phyloP scores from a whole-genome alignment of 1,284 basidiomycete species.

The Pseudozyma pruni region DNA sequence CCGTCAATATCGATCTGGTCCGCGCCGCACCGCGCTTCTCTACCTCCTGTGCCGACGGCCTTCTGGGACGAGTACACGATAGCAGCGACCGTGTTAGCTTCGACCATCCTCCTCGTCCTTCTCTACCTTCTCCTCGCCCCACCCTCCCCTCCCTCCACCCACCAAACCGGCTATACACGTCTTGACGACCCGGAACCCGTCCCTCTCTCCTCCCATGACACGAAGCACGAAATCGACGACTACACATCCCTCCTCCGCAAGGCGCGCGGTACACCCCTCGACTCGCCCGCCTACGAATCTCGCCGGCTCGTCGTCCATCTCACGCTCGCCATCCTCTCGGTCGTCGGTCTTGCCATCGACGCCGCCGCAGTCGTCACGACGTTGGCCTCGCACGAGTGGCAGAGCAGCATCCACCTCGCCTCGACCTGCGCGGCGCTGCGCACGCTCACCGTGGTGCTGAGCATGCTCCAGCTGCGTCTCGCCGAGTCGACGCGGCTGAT shows the following conservation, averaged over 20 bases:
- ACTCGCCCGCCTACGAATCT: slow-evolving; percentile 8
- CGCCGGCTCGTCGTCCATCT: slow-evolving; percentile 15
- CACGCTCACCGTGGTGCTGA: slow-evolving; percentile 17
- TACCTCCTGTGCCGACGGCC: slow-evolving; percentile 1
- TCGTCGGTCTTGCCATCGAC: slow-evolving; percentile 28
- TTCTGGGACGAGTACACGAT: slow-evolving; percentile 14
- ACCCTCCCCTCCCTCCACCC: background rate
- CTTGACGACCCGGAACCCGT: background rate
- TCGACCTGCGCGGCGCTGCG: slow-evolving; percentile 15
- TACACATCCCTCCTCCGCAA: slow-evolving; percentile 17
- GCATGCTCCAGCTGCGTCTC: slow-evolving; percentile 24
- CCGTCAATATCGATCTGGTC: slow-evolving; percentile 17
- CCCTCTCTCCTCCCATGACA: background rate
- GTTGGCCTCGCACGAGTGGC: background rate
- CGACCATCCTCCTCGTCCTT: slow-evolving; percentile 7
- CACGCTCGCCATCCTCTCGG: slow-evolving; percentile 14
- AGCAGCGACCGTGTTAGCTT: slow-evolving; percentile 4
- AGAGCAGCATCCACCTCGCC: slow-evolving; percentile 5
- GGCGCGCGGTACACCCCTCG: slow-evolving; percentile 23
- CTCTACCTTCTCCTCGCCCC: slow-evolving; percentile 3
- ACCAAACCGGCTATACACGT: slow-evolving; percentile 4
- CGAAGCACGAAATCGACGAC: slow-evolving; percentile 19
- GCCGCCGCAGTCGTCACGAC: slow-evolving; percentile 17
- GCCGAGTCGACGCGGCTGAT: slow-evolving; percentile 9
- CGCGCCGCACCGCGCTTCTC: background rate